Percentiles rank a stretch among this genome's conserved stretches.
These are phyloP conservation scores for Neoboletus magnificus DNA, from an alignment of 768 basidiomycete genomes.

Conservation along the genomic window DNA sequence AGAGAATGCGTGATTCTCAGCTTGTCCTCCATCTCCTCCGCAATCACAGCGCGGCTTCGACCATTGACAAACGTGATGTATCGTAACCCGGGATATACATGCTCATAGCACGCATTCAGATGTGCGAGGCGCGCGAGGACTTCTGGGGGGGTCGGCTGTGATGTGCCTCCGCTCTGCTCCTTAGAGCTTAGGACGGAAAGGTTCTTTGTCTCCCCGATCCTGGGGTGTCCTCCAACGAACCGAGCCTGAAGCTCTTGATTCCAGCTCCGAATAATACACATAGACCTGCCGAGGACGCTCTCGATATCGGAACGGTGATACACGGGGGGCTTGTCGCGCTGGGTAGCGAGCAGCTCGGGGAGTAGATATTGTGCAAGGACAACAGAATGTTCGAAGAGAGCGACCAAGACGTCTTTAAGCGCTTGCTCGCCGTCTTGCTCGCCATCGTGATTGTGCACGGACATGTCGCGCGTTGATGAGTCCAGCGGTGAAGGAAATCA, in stretches of 20 bases:
- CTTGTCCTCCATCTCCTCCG: constrained; percentile 73
- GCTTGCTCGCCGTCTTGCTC: constrained; percentile 8
- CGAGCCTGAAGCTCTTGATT: constrained; percentile 44
- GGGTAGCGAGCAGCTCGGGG: constrained; percentile 43
- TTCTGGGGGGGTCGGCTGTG: constrained; percentile 61
- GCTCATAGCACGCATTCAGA: constrained; percentile 78
- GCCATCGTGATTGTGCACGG: background rate
- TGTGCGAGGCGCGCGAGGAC: constrained; percentile 69
- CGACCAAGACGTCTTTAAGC: constrained; percentile 35
- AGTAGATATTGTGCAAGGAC: constrained; percentile 51
- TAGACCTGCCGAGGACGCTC: constrained; percentile 53
- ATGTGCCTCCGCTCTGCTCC: constrained; percentile 62
- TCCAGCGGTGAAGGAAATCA: background rate
- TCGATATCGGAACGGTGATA: constrained; percentile 39
- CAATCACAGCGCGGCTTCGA: constrained; percentile 65
- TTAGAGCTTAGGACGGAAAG: constrained; percentile 72
- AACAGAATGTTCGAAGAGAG: constrained; percentile 68
- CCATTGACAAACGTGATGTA: constrained; percentile 95
- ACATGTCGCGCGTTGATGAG: constrained; percentile 1
- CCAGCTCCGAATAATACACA: constrained; percentile 53
- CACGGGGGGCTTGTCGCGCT: constrained; percentile 24
- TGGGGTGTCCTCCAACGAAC: constrained; percentile 83
- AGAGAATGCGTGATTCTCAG: constrained; percentile 53
- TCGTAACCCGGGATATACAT: constrained; percentile 65
- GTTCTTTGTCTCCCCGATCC: constrained; percentile 80